A percentile compares a stretch with the other conserved stretches of the same genome.
Evolutionary conservation across 306 rosid genomes (phyloP).

Genomic region (Begonia loranthoides): DNA sequence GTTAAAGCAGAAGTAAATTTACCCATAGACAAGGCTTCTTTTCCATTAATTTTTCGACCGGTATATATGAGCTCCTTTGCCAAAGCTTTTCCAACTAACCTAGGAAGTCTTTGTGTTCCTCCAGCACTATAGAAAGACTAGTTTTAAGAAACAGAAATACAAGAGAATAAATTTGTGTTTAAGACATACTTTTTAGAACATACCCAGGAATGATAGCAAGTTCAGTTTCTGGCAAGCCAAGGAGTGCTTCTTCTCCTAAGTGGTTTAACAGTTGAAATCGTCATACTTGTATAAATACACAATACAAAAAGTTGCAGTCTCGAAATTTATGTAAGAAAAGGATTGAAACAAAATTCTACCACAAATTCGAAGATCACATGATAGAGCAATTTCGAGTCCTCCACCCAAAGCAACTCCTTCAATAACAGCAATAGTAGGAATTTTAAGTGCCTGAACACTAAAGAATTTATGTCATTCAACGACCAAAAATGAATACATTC

Average conservation of each 20-base stretch:
- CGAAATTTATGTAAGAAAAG: slow-evolving; percentile 2
- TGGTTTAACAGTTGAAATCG: slow-evolving; percentile 15
- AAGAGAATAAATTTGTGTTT: not conserved
- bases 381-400: slow-evolving; percentile 92
- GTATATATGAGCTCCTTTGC: slow-evolving; percentile 86
- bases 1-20: slow-evolving; percentile 6
- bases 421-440: slow-evolving; percentile 80
- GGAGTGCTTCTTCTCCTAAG: slow-evolving; percentile 56
- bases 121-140: slow-evolving; percentile 60
- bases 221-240: slow-evolving; percentile 96
- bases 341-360: no score
- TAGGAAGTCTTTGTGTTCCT: slow-evolving; percentile 81
- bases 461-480: slow-evolving; percentile 9
- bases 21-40: slow-evolving; percentile 77
- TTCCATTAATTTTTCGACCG: slow-evolving; percentile 55
- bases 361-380: slow-evolving; percentile 93
- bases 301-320: slow-evolving; percentile 2
- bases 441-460: slow-evolving; percentile 37
- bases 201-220: slow-evolving; percentile 97
- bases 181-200: slow-evolving; percentile 12
- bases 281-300: slow-evolving; percentile 7
- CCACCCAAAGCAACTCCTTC: slow-evolving; percentile 97
- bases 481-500: slow-evolving; percentile 7
- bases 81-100: slow-evolving; percentile 65
- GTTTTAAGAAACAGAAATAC: not conserved